A percentile compares a stretch with the other conserved stretches of the same genome.
Evolutionary conservation across 352 stramenopile genomes (phyloP).

Genomic region (Blastocystis sp.): DNA sequence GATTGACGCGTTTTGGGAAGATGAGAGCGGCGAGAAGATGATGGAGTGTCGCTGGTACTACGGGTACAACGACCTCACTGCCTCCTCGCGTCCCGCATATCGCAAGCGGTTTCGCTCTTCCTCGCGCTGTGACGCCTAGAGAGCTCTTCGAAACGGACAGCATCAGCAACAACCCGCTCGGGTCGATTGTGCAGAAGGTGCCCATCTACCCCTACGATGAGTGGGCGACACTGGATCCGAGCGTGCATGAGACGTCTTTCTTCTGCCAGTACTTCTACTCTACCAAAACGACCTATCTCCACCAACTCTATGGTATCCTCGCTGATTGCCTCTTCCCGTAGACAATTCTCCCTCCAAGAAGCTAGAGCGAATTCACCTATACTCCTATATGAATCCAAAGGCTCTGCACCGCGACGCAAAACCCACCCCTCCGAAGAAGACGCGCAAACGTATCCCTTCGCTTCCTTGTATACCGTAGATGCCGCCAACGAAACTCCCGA

Average conservation of each 20-base stretch:
- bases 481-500: not conserved
- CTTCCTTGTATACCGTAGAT: no score
- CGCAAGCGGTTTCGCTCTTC: constrained; percentile 9
- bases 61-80: constrained; percentile 16
- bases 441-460: not conserved
- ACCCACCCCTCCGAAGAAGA: not conserved
- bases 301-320: constrained; percentile 38
- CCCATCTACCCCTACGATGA: not conserved
- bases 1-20: constrained; percentile 63
- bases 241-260: constrained; percentile 7
- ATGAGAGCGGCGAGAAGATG: constrained; percentile 34
- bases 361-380: constrained; percentile 53
- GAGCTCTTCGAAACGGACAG: constrained; percentile 64
- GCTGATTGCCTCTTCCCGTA: not conserved
- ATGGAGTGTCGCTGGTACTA: constrained; percentile 68
- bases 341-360: constrained; percentile 18
- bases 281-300: constrained; percentile 35
- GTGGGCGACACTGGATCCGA: not conserved
- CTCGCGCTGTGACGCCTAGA: not conserved
- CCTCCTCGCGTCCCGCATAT: constrained; percentile 30
- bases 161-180: constrained; percentile 54
- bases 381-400: constrained; percentile 8
- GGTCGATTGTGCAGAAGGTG: constrained; percentile 51
- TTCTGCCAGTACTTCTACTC: constrained; percentile 68
- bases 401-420: not conserved